Conservation (phyloP, 2,329 filamentous ascomycete genomes). For the Trichoderma afroharzianum region DNA sequence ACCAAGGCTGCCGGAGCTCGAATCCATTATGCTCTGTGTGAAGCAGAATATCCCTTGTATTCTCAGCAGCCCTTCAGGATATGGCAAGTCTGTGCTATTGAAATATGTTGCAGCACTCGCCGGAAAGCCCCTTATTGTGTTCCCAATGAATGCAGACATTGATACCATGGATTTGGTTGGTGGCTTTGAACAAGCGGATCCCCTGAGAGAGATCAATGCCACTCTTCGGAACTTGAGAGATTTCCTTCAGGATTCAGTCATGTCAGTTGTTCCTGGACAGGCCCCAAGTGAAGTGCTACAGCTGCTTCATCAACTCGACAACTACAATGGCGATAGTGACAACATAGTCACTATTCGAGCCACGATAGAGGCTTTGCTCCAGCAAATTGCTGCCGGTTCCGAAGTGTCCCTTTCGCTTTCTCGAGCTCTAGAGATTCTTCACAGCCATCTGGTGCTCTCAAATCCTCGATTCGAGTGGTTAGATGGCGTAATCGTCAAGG, state of each 20-base stretch:
- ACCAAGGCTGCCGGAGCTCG: slow-evolving; percentile 66
- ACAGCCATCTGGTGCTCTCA: slow-evolving; percentile 54
- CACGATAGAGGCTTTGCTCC: slow-evolving; percentile 39
- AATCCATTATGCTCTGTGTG: slow-evolving; percentile 83
- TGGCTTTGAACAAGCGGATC: slow-evolving; percentile 92
- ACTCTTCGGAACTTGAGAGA: slow-evolving; percentile 46
- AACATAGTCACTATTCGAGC: slow-evolving; percentile 37
- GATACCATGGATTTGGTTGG: slow-evolving; percentile 97
- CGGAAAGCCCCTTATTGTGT: slow-evolving; percentile 73
- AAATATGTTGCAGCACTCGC: slow-evolving; percentile 74
- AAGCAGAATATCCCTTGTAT: slow-evolving; percentile 87
- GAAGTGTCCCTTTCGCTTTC: slow-evolving; percentile 46
- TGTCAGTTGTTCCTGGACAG: slow-evolving; percentile 45
- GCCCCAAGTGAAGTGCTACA: slow-evolving; percentile 47
- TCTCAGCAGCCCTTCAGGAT: slow-evolving; percentile 78
- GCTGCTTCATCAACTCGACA: slow-evolving; percentile 49
- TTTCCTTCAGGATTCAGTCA: slow-evolving; percentile 49
- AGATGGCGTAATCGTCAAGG: slow-evolving; percentile 86
- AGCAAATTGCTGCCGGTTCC: slow-evolving; percentile 41
- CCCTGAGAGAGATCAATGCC: slow-evolving; percentile 66
- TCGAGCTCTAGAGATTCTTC: slow-evolving; percentile 48
- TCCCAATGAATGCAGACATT: slow-evolving; percentile 90
- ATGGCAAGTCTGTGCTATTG: slow-evolving; percentile 80
- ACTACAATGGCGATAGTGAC: slow-evolving; percentile 36
- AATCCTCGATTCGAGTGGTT: slow-evolving; percentile 93